Base-by-base conservation (phyloP, 169 alveolate species). In the Condylostoma magnum region DNA sequence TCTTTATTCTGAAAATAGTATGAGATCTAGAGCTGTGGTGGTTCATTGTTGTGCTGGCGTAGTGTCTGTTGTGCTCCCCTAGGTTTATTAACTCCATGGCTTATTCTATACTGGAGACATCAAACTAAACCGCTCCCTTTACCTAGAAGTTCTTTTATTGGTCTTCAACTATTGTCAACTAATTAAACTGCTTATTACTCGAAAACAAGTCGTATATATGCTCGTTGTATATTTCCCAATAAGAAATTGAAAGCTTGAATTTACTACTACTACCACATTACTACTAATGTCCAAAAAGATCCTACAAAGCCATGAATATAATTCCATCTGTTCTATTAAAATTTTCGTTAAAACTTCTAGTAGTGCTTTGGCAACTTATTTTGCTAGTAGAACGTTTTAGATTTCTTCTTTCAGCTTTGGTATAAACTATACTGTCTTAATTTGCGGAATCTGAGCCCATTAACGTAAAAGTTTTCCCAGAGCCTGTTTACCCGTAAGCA, bases 401-500 rank as follows among this genome's bases (percentile, higher is more conserved):
- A n/a, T n/a, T n/a, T n/a, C n/a, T n/a, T n/a, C n/a, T n/a, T n/a
- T n/a, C n/a, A n/a, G n/a, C n/a, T n/a, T n/a, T n/a, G n/a, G n/a
- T n/a, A n/a, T n/a, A n/a, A n/a, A n/a, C n/a, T n/a, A n/a, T n/a
- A n/a, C n/a, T n/a, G n/a, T n/a, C n/a, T n/a, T n/a, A n/a, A n/a
- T n/a, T n/a, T n/a, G n/a, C n/a, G n/a, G n/a, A 18, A 22, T 25
- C 34, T 18, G 27, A 54, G 4, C 73, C 73, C 22, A 63, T 18
- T 36, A 63, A 43, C 6, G 96, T 91, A 43, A 85, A 89, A 0
- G 96, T 91, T 67, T 91, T 91, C 25, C 96, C 96, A 3, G 95
- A 75, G 4, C 94, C 94, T 6, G 96, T 91, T 76, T 91, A 84
- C 3, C 94, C 94, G 73, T 91, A 91, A 1, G 93, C 94, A 52